Evolutionary conservation across 2,329 filamentous ascomycete species (phyloP).

Genomic region (Phyllosticta ampelicida): DNA sequence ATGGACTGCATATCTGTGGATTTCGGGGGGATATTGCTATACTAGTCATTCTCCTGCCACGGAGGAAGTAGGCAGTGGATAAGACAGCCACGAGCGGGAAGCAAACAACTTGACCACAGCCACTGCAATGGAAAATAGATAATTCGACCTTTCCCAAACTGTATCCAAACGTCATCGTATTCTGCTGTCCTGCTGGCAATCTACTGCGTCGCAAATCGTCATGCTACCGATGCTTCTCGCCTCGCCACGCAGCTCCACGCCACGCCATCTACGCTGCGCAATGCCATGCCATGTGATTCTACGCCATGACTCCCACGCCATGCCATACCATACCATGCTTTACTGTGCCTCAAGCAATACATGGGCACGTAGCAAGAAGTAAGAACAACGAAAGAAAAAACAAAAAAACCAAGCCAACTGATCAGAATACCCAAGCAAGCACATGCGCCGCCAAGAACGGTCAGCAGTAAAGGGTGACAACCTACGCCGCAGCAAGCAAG

Average conservation of each 20-base stretch:
- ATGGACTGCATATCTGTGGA: too few relatives aligned
- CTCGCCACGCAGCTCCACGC: not conserved
- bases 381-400: not conserved
- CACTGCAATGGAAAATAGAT: too few relatives aligned
- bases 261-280: not conserved
- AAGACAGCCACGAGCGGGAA: too few relatives aligned
- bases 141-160: too few relatives aligned
- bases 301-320: not conserved
- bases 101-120: too few relatives aligned
- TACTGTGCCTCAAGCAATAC: not conserved
- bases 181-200: too few relatives aligned
- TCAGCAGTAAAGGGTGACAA: not conserved
- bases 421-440: not conserved
- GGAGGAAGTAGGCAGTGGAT: too few relatives aligned
- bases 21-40: too few relatives aligned
- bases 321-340: not conserved
- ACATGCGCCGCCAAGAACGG: not conserved
- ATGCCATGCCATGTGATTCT: not conserved
- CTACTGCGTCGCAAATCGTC: not conserved
- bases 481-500: not conserved
- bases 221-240: not conserved
- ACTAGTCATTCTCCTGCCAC: too few relatives aligned
- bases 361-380: not conserved
- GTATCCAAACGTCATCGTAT: too few relatives aligned
- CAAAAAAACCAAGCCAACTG: not conserved